Evolutionary conservation across 2,329 filamentous ascomycete genomes (phyloP), one percentile per base, ranked within the genome.

Genomic region (Berkeleyomyces basicola): DNA sequence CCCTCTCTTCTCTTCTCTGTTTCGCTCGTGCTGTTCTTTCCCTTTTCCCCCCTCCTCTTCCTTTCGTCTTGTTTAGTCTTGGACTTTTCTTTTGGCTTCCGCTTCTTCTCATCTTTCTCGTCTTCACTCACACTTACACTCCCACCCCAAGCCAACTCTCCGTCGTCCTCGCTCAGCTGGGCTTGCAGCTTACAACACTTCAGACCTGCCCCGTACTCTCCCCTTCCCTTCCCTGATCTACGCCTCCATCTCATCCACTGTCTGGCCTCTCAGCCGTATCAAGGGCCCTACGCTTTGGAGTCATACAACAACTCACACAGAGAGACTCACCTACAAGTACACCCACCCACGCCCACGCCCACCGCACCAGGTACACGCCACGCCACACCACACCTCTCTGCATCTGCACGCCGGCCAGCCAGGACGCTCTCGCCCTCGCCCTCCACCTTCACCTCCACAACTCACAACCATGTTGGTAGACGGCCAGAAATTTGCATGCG

Each of bases 401-500:
- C 33, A 33, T 33, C 49, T 11, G 14, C n/a, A 39, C 11, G 5
- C 7, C 2, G 49, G 23, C 10, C 49, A 53, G 37, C 10, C 31
- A 53, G 10, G 9, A 37, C 31, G 10, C 10, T 7, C 42, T 23
- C n/a, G 40, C 42, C 39, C 37, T 49, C 58, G 47, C 42, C 58
- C 39, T 47, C 58, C 49, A 37, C 31, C 36, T 16, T 23, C 31
- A 23, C 43, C 61, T 23, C 23, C 23, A 23, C 23, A 23, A 23
- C 23, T 23, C 23, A 23, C 23, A 23, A 75, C 70, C 66, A 91
- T 91, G 88, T 80, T 91, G 74, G 88, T 91, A 74, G 85, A 96
- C 80, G 92, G 92, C 75, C 90, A 96, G 79, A 97, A 97, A 80
- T 97, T 84, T 79, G 92, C 92, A 76, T 97, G 92, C 80, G 89